Conservation (phyloP, 2,329 filamentous ascomycete species). For the Fusarium sp. region DNA sequence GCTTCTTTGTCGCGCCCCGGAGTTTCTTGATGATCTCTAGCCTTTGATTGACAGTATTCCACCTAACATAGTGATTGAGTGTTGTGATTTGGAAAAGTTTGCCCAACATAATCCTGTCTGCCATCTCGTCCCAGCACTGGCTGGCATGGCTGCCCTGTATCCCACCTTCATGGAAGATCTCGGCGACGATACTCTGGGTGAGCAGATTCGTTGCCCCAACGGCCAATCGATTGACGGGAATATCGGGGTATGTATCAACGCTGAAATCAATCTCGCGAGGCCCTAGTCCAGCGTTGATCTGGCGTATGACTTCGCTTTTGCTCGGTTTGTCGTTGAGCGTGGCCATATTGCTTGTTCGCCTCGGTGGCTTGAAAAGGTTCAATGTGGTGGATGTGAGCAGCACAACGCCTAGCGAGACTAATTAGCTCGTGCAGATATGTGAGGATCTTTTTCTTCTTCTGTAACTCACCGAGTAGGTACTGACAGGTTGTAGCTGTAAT, state of each 20-base stretch:
- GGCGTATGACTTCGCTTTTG: not conserved
- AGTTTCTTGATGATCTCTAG: rapidly evolving
- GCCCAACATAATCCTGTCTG: rapidly evolving
- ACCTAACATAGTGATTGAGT: rapidly evolving
- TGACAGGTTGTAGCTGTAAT: too few relatives aligned
- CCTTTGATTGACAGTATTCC: rapidly evolving
- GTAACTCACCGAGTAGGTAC: too few relatives aligned
- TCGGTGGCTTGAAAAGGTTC: too few relatives aligned
- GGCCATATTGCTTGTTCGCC: not conserved
- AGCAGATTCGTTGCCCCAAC: rapidly evolving
- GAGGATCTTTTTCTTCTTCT: too few relatives aligned
- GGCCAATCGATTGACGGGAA: rapidly evolving
- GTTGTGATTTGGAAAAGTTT: rapidly evolving
- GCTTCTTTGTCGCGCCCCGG: not conserved
- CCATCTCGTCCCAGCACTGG: rapidly evolving
- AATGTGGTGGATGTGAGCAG: too few relatives aligned
- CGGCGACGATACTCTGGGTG: not conserved
- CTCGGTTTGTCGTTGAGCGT: not conserved
- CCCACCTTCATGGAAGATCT: rapidly evolving
- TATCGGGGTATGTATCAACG: not conserved
- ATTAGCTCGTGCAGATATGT: too few relatives aligned
- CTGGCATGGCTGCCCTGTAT: rapidly evolving
- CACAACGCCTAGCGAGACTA: too few relatives aligned
- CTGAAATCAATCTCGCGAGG: not conserved
- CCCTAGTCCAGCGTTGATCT: not conserved